phyloP scores from a whole-genome alignment of 306 rosid species.

The Cucurbita pepo region DNA sequence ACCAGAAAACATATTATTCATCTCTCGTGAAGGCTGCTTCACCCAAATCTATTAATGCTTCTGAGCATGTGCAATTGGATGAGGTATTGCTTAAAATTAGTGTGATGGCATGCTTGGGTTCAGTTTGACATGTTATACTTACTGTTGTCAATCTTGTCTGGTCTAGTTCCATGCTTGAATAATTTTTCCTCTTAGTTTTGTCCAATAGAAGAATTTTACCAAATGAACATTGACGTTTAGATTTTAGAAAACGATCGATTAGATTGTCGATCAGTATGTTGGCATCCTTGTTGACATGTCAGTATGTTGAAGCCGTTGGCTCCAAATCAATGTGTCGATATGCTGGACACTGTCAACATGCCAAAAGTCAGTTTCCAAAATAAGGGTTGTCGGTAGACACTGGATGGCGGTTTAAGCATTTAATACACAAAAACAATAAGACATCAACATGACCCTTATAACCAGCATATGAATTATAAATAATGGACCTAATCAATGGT shows the following conservation, averaged over 20 bases:
- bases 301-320: not conserved
- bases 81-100: constrained; percentile 30
- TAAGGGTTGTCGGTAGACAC: not conserved
- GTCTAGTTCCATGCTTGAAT: too few species aligned
- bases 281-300: not conserved
- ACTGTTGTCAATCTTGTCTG: not conserved
- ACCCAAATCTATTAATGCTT: constrained; percentile 64
- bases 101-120: not conserved
- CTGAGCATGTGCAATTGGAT: constrained; percentile 78
- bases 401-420: not conserved
- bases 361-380: not conserved
- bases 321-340: not conserved
- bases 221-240: not conserved
- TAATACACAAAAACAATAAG: not conserved
- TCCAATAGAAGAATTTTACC: too few species aligned
- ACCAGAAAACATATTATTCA: constrained; percentile 71
- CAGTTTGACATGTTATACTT: not conserved
- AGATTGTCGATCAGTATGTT: not conserved
- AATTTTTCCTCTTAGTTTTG: too few species aligned
- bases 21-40: constrained; percentile 81
- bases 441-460: not conserved
- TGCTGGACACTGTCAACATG: not conserved
- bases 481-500: too few species aligned
- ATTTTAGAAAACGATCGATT: not conserved
- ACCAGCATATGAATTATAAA: too few species aligned